Conservation (phyloP, 108 stramenopile species). For the Phaeodactylum tricornutum region DNA sequence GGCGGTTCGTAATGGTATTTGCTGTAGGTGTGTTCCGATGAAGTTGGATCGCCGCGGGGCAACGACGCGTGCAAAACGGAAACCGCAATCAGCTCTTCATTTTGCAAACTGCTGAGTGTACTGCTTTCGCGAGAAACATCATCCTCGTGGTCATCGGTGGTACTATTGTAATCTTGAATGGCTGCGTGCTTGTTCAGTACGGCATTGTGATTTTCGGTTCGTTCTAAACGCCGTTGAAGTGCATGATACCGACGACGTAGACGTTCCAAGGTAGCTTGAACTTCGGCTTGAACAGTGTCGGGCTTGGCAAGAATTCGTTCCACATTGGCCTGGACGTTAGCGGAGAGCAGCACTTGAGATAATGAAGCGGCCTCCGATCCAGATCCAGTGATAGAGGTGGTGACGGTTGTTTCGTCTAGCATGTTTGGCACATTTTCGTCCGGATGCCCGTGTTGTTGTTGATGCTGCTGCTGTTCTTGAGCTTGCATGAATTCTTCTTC, state of each 20-base stretch:
- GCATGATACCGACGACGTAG: constrained; percentile 44
- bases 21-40: neutral
- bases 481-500: constrained; percentile 9
- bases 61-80: constrained; percentile 31
- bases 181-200: neutral
- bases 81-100: constrained; percentile 49
- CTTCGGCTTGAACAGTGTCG: constrained; percentile 39
- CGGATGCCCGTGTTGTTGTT: constrained; percentile 1
- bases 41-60: constrained; percentile 14
- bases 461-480: neutral
- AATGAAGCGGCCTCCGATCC: neutral
- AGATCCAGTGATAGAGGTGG: constrained; percentile 1
- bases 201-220: neutral
- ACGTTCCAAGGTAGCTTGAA: constrained; percentile 38
- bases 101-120: constrained; percentile 12
- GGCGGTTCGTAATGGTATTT: neutral
- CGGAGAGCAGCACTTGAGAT: constrained; percentile 7
- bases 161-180: neutral
- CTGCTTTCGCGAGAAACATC: neutral
- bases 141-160: neutral
- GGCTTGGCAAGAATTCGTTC: constrained; percentile 52
- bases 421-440: neutral
- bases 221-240: constrained; percentile 30
- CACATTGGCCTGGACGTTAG: constrained; percentile 23
- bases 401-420: neutral